Evolutionary conservation across 257 asterid species (phyloP).

Genomic region (Solanum arcanum): DNA sequence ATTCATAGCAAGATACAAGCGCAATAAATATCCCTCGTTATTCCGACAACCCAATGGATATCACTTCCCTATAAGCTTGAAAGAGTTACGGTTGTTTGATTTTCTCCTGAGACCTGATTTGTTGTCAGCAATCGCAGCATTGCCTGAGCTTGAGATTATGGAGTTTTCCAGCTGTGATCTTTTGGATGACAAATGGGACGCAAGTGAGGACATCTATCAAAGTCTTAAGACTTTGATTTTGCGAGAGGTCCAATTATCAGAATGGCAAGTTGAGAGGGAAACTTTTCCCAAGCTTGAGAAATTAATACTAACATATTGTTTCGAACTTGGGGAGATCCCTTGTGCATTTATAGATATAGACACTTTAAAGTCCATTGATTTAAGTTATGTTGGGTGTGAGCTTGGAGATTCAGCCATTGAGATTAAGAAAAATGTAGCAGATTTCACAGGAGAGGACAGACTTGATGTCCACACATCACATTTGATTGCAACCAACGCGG

Average conservation of each 20-base stretch:
- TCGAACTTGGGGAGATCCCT: background rate
- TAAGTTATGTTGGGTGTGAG: background rate
- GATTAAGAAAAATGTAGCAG: background rate
- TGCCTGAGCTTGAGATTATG: background rate
- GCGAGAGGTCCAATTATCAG: background rate
- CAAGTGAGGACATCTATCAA: background rate
- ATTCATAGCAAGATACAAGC: background rate
- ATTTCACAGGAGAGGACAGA: background rate
- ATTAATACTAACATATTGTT: background rate
- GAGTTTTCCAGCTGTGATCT: background rate
- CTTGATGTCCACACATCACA: background rate
- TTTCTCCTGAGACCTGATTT: background rate
- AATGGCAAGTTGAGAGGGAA: background rate
- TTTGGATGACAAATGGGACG: background rate
- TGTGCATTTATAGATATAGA: background rate
- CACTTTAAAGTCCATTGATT: background rate
- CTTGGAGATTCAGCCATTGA: background rate
- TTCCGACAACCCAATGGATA: background rate
- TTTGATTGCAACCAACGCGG: no score
- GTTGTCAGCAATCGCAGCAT: background rate
- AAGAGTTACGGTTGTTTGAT: background rate
- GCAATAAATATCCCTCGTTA: no score
- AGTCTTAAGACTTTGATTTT: background rate
- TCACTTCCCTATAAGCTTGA: background rate
- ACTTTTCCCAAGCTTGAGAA: background rate